Conservation (phyloP, 2,329 filamentous ascomycete species). For the Septoria petroselini region DNA sequence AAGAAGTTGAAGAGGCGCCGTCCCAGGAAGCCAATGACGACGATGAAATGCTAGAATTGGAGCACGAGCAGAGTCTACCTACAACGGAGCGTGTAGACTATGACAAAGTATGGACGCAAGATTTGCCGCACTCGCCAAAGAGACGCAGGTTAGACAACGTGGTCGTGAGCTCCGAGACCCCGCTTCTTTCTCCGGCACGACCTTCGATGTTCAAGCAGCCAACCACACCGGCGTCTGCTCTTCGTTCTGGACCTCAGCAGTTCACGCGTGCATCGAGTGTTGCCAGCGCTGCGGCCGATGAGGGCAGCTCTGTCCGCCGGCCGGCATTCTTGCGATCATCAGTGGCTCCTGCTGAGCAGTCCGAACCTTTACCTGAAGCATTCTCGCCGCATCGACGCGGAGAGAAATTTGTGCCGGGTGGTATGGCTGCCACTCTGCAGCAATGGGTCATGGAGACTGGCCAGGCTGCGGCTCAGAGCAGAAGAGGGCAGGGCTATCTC, state of each 20-base stretch:
- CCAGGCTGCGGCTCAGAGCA: slow-evolving; percentile 30
- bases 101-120: slow-evolving; percentile 8
- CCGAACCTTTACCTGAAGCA: slow-evolving; percentile 48
- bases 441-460: slow-evolving; percentile 51
- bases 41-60: slow-evolving; percentile 33
- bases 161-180: slow-evolving; percentile 5
- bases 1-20: slow-evolving; percentile 31
- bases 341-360: slow-evolving; percentile 31
- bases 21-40: slow-evolving; percentile 17
- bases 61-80: slow-evolving; percentile 21
- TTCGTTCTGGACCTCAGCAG: slow-evolving; percentile 9
- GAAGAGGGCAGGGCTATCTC: slow-evolving; percentile 26
- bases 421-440: slow-evolving; percentile 50
- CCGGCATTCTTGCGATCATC: slow-evolving; percentile 43
- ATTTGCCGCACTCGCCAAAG: slow-evolving; percentile 33
- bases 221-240: slow-evolving; percentile 22
- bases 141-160: slow-evolving; percentile 29
- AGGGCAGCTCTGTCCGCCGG: slow-evolving; percentile 25
- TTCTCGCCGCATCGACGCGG: slow-evolving; percentile 54
- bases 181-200: slow-evolving; percentile 16
- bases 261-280: slow-evolving; percentile 20
- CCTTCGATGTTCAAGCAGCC: slow-evolving; percentile 23
- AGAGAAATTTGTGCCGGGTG: slow-evolving; percentile 49
- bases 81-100: slow-evolving; percentile 18
- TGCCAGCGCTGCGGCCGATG: slow-evolving; percentile 12